Conservation (phyloP, 108 stramenopile genomes). For the Cyclostephanos tholiformis region DNA sequence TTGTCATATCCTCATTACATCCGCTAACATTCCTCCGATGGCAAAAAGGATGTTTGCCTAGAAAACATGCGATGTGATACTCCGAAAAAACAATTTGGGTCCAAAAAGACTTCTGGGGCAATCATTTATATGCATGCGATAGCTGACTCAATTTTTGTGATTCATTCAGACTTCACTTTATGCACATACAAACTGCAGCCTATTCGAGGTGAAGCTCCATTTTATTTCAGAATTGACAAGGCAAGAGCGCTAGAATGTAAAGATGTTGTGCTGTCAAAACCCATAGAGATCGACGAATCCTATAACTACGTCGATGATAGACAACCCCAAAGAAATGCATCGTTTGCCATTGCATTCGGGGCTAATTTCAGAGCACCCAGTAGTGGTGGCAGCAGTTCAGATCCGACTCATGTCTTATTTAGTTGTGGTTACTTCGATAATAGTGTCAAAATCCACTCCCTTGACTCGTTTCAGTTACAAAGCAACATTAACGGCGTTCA, state of each 20-base stretch:
- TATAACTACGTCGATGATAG: conserved; percentile 22
- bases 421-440: conserved; percentile 83
- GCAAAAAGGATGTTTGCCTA: conserved; percentile 35
- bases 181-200: conserved; percentile 72
- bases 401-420: conserved; percentile 58
- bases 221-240: conserved; percentile 60
- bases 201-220: conserved; percentile 38
- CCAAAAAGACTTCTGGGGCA: conserved; percentile 35
- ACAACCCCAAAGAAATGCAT: conserved; percentile 51
- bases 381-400: conserved; percentile 34
- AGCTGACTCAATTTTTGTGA: conserved; percentile 57
- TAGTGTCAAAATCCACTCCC: conserved; percentile 68
- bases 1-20: conserved; percentile 1
- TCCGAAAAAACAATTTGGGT: conserved; percentile 74
- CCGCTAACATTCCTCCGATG: conserved; percentile 2
- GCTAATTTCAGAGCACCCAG: conserved; percentile 55
- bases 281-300: conserved; percentile 5
- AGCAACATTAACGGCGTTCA: conserved; percentile 65
- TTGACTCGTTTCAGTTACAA: conserved; percentile 58
- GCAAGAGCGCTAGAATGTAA: conserved; percentile 52
- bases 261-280: conserved; percentile 35
- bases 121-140: conserved; percentile 64
- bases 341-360: conserved; percentile 72
- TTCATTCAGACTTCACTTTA: conserved; percentile 74
- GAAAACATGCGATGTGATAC: conserved; percentile 66